Evolutionary conservation across 148 eudicot genomes (phyloP), one percentile per base, ranked within the genome.

Genomic region (Euryodendron excelsum): DNA sequence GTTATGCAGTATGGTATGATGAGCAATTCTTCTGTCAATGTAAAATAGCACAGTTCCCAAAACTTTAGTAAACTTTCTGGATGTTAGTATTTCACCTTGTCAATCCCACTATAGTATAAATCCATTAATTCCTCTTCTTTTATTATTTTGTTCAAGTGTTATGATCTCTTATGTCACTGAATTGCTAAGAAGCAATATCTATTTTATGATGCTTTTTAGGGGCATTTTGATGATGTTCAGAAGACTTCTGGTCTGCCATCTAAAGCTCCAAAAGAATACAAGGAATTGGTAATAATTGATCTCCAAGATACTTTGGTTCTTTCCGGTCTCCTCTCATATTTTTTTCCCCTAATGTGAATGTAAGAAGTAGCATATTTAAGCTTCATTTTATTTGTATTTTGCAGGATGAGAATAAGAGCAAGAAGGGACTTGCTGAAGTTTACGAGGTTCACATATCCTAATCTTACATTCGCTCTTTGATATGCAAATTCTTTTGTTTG

Each of bases 321-420:
- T 80, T 60, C 41, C 10, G 80, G 44, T 39, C 6, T 14, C 8
- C 36, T 18, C 30, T 33, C 25, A 28, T 50, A 36, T 63, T 50
- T n/a, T 44, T 48, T 15, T 53, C 25, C 67, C 41, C 70, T 34
- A 21, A 21, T 6, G 15, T 67, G 27, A 20, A 59, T 56, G 13
- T 56, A 72, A 23, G 33, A 34, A 37, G 56, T 58, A 58, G n/a
- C 47, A 62, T 76, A 25, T 44, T 31, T 30, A 61, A 83, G 34
- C 14, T 78, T 74, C 53, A 18, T 61, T 69, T 55, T 71, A 2
- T 25, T 48, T 27, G 36, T 65, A 74, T 45, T 79, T 58, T 83
- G 68, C 97, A 93, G 99, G 99, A 96, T 84, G 99, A 96, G 48
- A 90, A 87, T 71, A 91, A 96, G 88, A 93, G 97, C 89, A 90